phyloP scores from a whole-genome alignment of 306 rosid genomes.

The Lathyrus aphaca region DNA sequence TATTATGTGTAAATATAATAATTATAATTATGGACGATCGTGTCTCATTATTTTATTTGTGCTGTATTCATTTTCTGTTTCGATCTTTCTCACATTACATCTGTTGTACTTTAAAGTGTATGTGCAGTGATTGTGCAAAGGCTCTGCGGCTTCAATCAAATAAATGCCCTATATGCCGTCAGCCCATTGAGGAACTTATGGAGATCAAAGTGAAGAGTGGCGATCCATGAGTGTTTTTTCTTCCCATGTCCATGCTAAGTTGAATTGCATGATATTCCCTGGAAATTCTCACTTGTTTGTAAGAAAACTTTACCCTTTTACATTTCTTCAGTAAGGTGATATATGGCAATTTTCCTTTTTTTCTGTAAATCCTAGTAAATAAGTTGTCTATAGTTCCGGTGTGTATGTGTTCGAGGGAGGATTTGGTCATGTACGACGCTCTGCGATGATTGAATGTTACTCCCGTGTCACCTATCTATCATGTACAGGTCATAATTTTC shows the following conservation, averaged over 20 bases:
- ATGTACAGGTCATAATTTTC: conserved; percentile 25
- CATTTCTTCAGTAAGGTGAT: conserved; percentile 39
- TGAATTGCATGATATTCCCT: conserved; percentile 47
- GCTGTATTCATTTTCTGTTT: conserved; percentile 12
- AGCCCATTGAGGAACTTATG: conserved; percentile 76
- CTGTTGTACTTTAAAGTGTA: conserved; percentile 59
- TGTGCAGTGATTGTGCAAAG: conserved; percentile 93
- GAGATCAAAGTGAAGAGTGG: conserved; percentile 72
- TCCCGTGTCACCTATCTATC: conserved; percentile 13
- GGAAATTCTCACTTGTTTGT: conserved; percentile 27
- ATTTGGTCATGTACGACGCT: conserved; percentile 20
- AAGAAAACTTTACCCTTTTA: conserved; percentile 11
- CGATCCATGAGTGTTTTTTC: conserved; percentile 39
- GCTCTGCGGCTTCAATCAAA: conserved; percentile 72
- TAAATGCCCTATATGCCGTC: conserved; percentile 93
- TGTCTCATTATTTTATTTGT: conserved; percentile 13
- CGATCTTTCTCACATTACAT: conserved; percentile 34
- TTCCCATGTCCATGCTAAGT: conserved; percentile 34
- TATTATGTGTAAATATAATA: background rate
- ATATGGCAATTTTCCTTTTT: conserved; percentile 8
- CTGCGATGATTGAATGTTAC: conserved; percentile 25
- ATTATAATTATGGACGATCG: conserved; percentile 10
- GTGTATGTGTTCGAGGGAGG: conserved; percentile 30
- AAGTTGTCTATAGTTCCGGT: conserved; percentile 38
- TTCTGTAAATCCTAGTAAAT: conserved; percentile 49